Percentiles rank a stretch among this genome's conserved stretches.
These are phyloP conservation scores for Candida pseudofarinosa DNA, from an alignment of 805 yeast genomes.

Conservation along the genomic window DNA sequence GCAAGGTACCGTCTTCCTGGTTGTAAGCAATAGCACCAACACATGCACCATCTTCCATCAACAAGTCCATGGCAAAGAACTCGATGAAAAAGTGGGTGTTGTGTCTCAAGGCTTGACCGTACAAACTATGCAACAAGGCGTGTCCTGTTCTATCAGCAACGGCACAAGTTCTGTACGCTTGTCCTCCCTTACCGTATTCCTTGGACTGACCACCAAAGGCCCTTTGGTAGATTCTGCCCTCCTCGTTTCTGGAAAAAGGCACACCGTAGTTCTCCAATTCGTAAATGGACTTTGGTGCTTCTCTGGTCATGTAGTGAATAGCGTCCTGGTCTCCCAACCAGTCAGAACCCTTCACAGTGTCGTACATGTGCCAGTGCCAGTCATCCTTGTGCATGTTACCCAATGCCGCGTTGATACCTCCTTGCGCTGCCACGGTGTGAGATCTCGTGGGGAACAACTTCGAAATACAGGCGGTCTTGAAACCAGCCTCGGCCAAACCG, in stretches of 20 bases:
- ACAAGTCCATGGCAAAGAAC: constrained; percentile 89
- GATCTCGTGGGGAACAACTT: constrained; percentile 97
- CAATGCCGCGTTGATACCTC: constrained; percentile 98
- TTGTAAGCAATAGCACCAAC: constrained; percentile 96
- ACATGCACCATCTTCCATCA: constrained; percentile 93
- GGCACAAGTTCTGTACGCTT: constrained; percentile 98
- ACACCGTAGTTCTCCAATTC: constrained; percentile 98
- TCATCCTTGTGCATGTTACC: constrained; percentile 98
- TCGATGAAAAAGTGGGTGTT: constrained; percentile 97
- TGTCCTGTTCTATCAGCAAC: constrained; percentile 99
- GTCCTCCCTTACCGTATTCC: constrained; percentile 97
- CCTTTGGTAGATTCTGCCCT: constrained; percentile 96
- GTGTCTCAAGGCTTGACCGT: constrained; percentile 94
- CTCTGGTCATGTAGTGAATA: constrained; percentile 97
- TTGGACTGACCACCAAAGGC: constrained; percentile 98
- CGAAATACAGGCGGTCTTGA: constrained; percentile 94
- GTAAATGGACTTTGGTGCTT: constrained; percentile 91
- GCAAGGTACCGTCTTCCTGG: constrained; percentile 98
- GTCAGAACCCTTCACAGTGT: constrained; percentile 97
- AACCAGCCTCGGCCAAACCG: constrained; percentile 95
- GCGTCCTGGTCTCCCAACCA: constrained; percentile 99
- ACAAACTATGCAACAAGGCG: constrained; percentile 89
- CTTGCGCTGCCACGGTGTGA: constrained; percentile 98
- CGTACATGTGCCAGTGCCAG: constrained; percentile 99
- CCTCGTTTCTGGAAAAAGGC: constrained; percentile 94